These are phyloP conservation scores for Eremothecium gossypii DNA, from an alignment of 1,139 yeast genomes.

Conservation along the genomic window DNA sequence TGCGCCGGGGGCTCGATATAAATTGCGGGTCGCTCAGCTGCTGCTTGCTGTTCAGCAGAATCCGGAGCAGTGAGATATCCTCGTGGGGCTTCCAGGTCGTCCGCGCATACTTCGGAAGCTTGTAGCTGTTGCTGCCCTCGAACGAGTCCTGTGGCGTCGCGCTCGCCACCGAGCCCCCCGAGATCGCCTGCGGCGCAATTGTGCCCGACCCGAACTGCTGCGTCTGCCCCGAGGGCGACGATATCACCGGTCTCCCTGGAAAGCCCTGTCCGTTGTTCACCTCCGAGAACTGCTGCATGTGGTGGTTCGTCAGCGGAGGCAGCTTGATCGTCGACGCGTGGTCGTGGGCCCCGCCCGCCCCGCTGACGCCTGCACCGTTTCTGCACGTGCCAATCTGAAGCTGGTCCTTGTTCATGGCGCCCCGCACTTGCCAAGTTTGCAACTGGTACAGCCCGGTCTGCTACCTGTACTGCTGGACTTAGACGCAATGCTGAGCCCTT, in stretches of 20 bases:
- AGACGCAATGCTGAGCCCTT: too few relatives aligned
- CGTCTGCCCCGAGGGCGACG: background rate
- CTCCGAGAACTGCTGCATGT: background rate
- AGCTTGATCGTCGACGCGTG: background rate
- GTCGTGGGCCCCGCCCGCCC: background rate
- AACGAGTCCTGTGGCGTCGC: background rate
- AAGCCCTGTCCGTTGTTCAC: background rate
- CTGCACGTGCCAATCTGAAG: too few relatives aligned
- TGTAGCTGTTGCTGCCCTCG: background rate
- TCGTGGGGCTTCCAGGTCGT: slow-evolving; percentile 6
- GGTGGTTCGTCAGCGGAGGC: background rate
- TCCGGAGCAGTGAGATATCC: slow-evolving; percentile 3
- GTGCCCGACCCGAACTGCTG: background rate
- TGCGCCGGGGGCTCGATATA: slow-evolving; percentile 1
- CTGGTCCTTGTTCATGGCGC: too few relatives aligned
- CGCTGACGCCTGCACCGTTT: too few relatives aligned
- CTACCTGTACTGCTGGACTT: too few relatives aligned
- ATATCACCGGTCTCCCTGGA: background rate
- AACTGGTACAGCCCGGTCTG: too few relatives aligned
- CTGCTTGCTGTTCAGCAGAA: slow-evolving; percentile 2
- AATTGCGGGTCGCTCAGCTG: slow-evolving; percentile 2
- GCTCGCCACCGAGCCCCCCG: background rate
- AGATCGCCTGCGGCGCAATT: background rate
- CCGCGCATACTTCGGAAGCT: background rate
- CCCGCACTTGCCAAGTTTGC: too few relatives aligned